Evolutionary conservation across 768 basidiomycete species (phyloP), one percentile per base, ranked within the genome.

Genomic region (Lactarius sp.): DNA sequence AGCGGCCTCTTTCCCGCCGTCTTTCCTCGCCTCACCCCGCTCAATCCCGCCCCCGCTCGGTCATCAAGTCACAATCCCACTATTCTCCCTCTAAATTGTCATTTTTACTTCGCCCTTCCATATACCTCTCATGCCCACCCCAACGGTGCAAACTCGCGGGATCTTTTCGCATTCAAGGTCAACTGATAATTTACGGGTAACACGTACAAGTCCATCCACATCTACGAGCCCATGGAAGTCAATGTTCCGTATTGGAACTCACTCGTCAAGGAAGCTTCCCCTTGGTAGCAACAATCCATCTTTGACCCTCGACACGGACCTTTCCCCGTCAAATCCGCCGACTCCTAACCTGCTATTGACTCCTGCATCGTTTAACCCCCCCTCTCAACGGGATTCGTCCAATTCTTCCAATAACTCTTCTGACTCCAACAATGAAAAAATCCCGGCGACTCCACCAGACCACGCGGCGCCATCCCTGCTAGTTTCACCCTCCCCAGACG

Each of bases 371-470:
- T 76, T 79, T 53, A 72, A 77, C 41, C 83, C 83, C 36, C 69
- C 70, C 39, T 84, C 85, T 75, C 82, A 82, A 59, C 83, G 89
- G 58, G 87, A 83, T 37, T 92, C 91, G 12, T 88, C 83, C 75
- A 90, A 87, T 71, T 91, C 89, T 14, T 90, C 88, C 52, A 83
- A 85, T 67, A 86, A 84, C 65, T 91, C 90, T 16, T 86, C 81
- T 68, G 90, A 90, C 70, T 90, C 88, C 2, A 83, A 81, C 73
- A 75, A 74, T 53, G 70, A 70, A 62, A 69, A 71, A 64, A 69
- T 72, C 2, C 68, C 51, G 1, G 62, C 51, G 18, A 61, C 62
- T 13, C 71, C 59, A 37, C 66, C 52, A 44, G 69, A 55, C 39
- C 50, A 67, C 52, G 2, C 69, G 53, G 39, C 70, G 60, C 46